Percentiles rank a stretch among this genome's conserved stretches.
These are phyloP conservation scores for Nicotiana tomentosiformis DNA, from an alignment of 257 asterid genomes.

Conservation along the genomic window DNA sequence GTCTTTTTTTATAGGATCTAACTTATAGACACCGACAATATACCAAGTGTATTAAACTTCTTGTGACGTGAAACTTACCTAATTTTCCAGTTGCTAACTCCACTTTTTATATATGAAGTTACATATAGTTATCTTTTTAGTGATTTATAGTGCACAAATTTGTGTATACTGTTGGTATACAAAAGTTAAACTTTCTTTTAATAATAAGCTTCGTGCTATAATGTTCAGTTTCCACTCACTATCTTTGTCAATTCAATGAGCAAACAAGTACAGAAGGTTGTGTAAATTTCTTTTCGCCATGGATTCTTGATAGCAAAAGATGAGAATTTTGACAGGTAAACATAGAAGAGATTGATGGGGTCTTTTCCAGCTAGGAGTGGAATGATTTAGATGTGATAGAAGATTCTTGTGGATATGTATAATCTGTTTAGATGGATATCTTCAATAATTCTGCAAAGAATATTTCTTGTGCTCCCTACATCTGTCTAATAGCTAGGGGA, in stretches of 20 bases:
- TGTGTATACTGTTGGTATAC: no score
- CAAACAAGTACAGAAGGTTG: not conserved
- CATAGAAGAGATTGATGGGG: conserved; percentile 16
- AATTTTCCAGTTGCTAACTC: no score
- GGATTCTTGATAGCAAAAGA: not conserved
- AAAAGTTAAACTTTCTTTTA: not conserved
- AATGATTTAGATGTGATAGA: conserved; percentile 18
- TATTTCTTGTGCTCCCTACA: not conserved
- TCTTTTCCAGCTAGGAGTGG: conserved; percentile 22
- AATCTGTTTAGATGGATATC: not conserved
- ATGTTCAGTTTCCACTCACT: not conserved
- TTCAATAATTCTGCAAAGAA: not conserved
- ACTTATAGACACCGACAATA: not conserved
- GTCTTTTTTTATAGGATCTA: not conserved
- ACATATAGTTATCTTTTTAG: not conserved
- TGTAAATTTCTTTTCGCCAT: not conserved
- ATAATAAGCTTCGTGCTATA: not conserved
- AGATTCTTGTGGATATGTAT: conserved; percentile 19
- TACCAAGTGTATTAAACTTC: no score
- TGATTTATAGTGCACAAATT: not conserved
- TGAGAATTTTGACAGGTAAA: conserved; percentile 10
- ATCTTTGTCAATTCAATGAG: not conserved
- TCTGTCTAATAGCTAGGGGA: not conserved
- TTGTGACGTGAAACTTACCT: not conserved
- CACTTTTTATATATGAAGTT: not conserved